These are phyloP conservation scores for Boletus pseudopeckii DNA, from an alignment of 768 basidiomycete species.

Conservation along the genomic window DNA sequence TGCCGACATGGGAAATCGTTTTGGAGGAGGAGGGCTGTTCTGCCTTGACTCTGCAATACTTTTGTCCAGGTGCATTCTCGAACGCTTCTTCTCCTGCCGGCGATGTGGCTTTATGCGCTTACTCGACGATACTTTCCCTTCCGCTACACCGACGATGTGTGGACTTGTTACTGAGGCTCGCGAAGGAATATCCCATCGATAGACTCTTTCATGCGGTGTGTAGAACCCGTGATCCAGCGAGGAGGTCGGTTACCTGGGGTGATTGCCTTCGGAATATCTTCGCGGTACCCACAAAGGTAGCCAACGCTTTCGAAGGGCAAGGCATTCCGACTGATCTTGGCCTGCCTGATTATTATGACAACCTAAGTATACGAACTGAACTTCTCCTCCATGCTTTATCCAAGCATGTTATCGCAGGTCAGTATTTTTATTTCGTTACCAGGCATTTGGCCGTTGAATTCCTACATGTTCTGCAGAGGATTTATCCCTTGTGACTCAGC, in stretches of 20 bases:
- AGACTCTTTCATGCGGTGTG: constrained; percentile 57
- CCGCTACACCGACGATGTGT: constrained; percentile 50
- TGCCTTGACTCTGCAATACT: constrained; percentile 60
- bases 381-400: constrained; percentile 47
- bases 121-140: constrained; percentile 57
- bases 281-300: constrained; percentile 71
- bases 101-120: constrained; percentile 55
- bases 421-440: constrained; percentile 18
- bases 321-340: constrained; percentile 48
- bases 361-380: constrained; percentile 52
- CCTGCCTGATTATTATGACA: constrained; percentile 53
- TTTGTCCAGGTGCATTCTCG: constrained; percentile 63
- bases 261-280: constrained; percentile 65
- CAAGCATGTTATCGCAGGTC: constrained; percentile 39
- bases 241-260: constrained; percentile 58
- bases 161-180: constrained; percentile 50
- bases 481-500: constrained; percentile 43
- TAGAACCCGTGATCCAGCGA: constrained; percentile 19
- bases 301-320: constrained; percentile 59
- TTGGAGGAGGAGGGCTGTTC: constrained; percentile 49
- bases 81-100: constrained; percentile 49
- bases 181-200: constrained; percentile 64
- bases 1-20: constrained; percentile 63
- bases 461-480: constrained; percentile 30
- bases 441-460: constrained; percentile 4